Percentiles rank a stretch among this genome's conserved stretches.
phyloP scores from a whole-genome alignment of 495 filamentous ascomycete genomes.

The Podospora fimiseda region DNA sequence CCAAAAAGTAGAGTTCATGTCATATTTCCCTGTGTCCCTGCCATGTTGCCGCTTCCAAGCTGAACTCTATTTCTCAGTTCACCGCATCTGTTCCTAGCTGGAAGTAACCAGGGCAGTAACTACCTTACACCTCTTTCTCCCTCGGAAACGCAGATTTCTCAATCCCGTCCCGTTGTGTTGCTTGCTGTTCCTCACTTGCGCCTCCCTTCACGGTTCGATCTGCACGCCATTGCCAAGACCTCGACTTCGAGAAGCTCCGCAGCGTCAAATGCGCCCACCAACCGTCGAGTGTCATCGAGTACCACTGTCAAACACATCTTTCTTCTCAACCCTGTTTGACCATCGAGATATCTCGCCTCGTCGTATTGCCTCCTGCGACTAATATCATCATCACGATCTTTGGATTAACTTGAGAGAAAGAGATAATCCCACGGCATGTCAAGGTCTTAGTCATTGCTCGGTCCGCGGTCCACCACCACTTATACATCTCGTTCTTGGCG shows the following conservation, averaged over 20 bases:
- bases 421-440: no score
- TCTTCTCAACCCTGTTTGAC: background rate
- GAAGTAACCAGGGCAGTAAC: no score
- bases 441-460: slow-evolving; percentile 9
- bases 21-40: no score
- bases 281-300: background rate
- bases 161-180: no score
- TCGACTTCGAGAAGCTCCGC: background rate
- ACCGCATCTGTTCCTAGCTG: no score
- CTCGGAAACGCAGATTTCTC: no score
- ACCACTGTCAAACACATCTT: background rate
- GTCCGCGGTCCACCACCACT: slow-evolving; percentile 4
- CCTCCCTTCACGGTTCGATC: background rate
- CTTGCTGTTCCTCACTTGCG: no score
- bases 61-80: no score
- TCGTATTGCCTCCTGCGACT: background rate
- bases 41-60: no score
- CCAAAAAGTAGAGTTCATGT: no score
- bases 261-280: background rate
- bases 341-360: background rate
- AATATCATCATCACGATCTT: background rate
- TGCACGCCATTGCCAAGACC: slow-evolving; percentile 5
- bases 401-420: no score
- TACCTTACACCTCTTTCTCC: no score
- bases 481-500: slow-evolving; percentile 4